Conservation (phyloP, 2,329 filamentous ascomycete genomes). For the Clarireedia homoeocarpa region DNA sequence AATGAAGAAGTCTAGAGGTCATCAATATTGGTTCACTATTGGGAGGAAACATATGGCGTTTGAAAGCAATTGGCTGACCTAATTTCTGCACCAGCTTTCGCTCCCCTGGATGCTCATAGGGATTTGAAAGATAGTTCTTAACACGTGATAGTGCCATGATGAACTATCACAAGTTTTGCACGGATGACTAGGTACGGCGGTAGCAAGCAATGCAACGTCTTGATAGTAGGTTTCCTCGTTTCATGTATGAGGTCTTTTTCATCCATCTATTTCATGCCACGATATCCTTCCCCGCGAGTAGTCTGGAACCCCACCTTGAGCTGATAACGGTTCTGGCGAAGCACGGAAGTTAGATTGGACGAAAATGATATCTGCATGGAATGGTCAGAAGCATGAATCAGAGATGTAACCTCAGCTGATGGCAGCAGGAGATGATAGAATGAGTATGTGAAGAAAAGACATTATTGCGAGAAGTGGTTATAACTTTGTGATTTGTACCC, state of each 20-base stretch:
- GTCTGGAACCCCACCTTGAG: neutral
- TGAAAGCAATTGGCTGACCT: neutral
- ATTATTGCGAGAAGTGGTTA: no score
- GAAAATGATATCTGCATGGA: neutral
- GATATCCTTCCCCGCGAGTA: neutral
- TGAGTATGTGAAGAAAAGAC: no score
- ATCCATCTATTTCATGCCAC: neutral
- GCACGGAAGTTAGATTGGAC: neutral
- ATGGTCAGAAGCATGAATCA: no score
- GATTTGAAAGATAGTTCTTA: constrained; percentile 2
- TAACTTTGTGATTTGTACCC: neutral
- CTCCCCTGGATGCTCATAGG: constrained; percentile 8
- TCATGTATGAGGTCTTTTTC: neutral
- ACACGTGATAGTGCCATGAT: constrained; percentile 2
- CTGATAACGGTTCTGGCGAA: neutral
- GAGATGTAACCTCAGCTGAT: no score
- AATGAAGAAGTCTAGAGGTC: constrained; percentile 10
- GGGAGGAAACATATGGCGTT: neutral
- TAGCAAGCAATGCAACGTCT: neutral
- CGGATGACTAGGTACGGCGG: neutral
- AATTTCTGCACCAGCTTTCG: constrained; percentile 11
- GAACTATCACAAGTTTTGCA: neutral
- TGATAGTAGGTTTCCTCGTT: neutral
- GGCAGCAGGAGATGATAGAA: no score
- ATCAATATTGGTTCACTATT: neutral